Evolutionary conservation across 31 red algal species (phyloP).

Genomic region (Asparagopsis taxiformis): DNA sequence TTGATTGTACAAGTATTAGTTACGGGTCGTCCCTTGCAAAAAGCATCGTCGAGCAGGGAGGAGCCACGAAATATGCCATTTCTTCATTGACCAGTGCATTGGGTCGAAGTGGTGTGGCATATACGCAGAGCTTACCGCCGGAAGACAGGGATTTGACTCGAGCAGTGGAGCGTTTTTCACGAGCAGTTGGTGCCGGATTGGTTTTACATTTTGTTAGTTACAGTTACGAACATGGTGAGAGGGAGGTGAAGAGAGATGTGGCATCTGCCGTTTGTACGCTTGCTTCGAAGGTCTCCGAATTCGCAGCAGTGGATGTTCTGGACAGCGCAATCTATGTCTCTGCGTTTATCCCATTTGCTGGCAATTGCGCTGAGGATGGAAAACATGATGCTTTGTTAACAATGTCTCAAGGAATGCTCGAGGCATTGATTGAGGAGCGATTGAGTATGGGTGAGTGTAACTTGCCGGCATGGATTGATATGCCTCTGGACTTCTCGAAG

Average conservation of each 20-base stretch:
- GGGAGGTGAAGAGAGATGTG: not conserved
- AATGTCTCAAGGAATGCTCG: not conserved
- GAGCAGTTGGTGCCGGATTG: not conserved
- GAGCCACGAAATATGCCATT: not conserved
- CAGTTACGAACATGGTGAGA: not conserved
- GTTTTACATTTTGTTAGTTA: not conserved
- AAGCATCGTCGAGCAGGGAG: not conserved
- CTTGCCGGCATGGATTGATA: not conserved
- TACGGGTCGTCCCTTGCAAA: not conserved
- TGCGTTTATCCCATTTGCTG: not conserved
- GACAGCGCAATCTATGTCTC: not conserved
- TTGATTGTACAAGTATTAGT: not conserved
- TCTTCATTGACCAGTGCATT: not conserved
- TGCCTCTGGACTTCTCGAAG: not conserved
- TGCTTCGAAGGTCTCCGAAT: not conserved
- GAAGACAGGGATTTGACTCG: not conserved
- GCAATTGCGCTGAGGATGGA: not conserved
- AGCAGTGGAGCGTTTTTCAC: not conserved
- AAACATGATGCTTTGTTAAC: not conserved
- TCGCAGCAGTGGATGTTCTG: conserved; percentile 15
- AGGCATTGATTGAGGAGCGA: not conserved
- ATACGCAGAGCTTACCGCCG: not conserved
- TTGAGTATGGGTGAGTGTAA: not conserved
- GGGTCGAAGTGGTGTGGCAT: not conserved
- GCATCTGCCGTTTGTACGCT: not conserved